Conservation (phyloP, 257 asterid species). For the Solanum peruvianum region DNA sequence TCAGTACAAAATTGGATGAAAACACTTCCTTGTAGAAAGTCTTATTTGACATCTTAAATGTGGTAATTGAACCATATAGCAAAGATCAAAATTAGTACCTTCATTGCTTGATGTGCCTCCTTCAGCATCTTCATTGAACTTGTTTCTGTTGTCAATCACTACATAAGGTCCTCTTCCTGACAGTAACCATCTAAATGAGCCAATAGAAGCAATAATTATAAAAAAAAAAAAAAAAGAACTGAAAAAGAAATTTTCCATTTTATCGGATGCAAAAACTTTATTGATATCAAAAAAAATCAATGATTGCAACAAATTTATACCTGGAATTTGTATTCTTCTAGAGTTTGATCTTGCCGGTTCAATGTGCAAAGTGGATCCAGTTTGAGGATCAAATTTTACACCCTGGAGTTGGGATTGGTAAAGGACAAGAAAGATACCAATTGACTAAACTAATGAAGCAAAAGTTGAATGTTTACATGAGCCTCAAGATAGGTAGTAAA, state of each 20-base stretch:
- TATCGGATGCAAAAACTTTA: not conserved
- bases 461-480: not conserved
- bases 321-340: constrained; percentile 72
- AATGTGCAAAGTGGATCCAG: constrained; percentile 79
- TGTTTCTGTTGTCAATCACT: constrained; percentile 72
- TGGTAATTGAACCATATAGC: not conserved
- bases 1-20: not conserved
- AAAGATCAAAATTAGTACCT: constrained; percentile 25
- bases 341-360: constrained; percentile 98
- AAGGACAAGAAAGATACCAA: not conserved
- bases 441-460: not conserved
- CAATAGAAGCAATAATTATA: not conserved
- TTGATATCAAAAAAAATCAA: not conserved
- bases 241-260: not conserved
- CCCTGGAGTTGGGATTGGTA: constrained; percentile 30
- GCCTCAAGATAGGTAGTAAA: not conserved
- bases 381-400: constrained; percentile 87
- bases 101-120: constrained; percentile 70
- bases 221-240: not conserved
- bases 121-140: constrained; percentile 30
- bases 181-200: constrained; percentile 1
- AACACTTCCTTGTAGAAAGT: not conserved
- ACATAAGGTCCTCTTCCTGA: constrained; percentile 93
- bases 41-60: not conserved
- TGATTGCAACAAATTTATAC: constrained; percentile 12